A percentile compares a stretch with the other conserved stretches of the same genome.
phyloP scores from a whole-genome alignment of 2,329 filamentous ascomycete species.

The Dactylellina haptotyla region DNA sequence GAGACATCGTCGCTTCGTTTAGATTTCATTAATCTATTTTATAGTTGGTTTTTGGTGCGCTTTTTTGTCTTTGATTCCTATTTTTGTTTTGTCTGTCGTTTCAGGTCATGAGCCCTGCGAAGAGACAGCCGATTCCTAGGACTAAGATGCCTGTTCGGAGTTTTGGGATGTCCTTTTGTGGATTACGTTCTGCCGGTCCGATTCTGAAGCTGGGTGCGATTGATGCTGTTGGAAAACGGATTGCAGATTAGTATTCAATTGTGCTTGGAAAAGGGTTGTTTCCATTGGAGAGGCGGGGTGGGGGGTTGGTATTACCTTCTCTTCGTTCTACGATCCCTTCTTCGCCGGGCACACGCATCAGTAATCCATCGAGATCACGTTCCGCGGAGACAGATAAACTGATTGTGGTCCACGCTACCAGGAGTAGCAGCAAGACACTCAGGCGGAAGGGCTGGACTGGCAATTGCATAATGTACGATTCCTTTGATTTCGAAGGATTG shows the following conservation, averaged over 20 bases:
- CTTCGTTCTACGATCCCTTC: constrained; percentile 37
- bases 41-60: not conserved
- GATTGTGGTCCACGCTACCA: constrained; percentile 45
- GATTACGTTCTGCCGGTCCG: constrained; percentile 38
- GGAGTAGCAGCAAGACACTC: constrained; percentile 28
- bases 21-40: not conserved
- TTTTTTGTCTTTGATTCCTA: too few species aligned
- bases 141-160: constrained; percentile 44
- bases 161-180: constrained; percentile 50
- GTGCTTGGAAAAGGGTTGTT: too few species aligned
- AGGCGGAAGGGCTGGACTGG: constrained; percentile 34
- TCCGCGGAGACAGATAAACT: constrained; percentile 39
- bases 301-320: constrained; percentile 24
- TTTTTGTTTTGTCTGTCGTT: not conserved
- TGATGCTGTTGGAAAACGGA: constrained; percentile 28
- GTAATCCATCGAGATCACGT: constrained; percentile 27
- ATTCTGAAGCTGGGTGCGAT: constrained; percentile 50
- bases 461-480: constrained; percentile 50
- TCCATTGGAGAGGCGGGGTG: not conserved
- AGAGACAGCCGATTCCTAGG: constrained; percentile 41
- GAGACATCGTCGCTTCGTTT: not conserved
- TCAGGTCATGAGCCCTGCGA: constrained; percentile 52
- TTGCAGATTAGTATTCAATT: too few species aligned
- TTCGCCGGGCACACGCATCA: constrained; percentile 42
- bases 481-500: constrained; percentile 37